Evolutionary conservation across 768 basidiomycete species (phyloP).

Genomic region (Scleroderma citrinum): DNA sequence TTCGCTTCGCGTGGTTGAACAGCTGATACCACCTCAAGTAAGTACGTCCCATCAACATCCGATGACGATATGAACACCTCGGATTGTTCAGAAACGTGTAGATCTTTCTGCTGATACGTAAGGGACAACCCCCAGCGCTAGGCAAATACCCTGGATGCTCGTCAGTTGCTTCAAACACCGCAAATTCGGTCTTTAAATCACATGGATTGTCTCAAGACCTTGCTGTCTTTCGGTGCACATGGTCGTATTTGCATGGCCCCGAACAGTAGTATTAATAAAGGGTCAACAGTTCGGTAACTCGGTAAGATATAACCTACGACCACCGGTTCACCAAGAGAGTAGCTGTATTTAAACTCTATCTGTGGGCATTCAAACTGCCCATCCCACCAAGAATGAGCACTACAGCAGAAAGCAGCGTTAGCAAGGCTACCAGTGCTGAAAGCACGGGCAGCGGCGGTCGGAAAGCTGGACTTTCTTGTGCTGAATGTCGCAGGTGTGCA

Average conservation of each 20-base stretch:
- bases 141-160: neutral
- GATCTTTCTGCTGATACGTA: neutral
- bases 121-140: neutral
- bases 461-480: slow-evolving; percentile 43
- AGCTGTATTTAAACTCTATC: neutral
- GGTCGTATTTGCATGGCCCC: neutral
- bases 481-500: slow-evolving; percentile 45
- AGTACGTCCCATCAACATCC: neutral
- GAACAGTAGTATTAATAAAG: neutral
- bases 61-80: neutral
- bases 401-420: slow-evolving; percentile 8
- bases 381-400: slow-evolving; percentile 5
- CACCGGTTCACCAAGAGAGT: neutral
- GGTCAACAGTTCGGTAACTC: neutral
- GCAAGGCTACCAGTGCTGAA: slow-evolving; percentile 5
- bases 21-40: neutral
- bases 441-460: slow-evolving; percentile 6
- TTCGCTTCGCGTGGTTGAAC: neutral
- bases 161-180: neutral
- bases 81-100: neutral
- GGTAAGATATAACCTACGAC: neutral
- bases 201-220: neutral
- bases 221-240: neutral
- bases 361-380: neutral
- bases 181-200: neutral